Conservation (phyloP, 345 rosid genomes). For the Clarkia xantiana region DNA sequence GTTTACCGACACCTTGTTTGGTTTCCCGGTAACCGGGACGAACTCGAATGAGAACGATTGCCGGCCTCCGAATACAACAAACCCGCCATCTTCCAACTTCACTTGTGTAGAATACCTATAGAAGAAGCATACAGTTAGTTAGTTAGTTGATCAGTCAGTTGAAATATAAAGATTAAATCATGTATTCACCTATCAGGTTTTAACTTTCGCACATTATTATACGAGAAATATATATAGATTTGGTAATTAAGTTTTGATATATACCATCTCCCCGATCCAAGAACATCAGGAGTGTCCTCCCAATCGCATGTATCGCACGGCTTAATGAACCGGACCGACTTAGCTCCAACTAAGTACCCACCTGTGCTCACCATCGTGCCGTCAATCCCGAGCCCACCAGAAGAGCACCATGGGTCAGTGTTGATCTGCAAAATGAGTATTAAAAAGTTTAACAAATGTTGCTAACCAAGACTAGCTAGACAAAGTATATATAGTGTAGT, state of each 20-base stretch:
- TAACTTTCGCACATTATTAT: background rate
- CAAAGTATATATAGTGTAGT: background rate
- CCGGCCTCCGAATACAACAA: conserved; percentile 76
- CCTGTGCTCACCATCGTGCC: conserved; percentile 72
- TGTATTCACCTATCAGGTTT: background rate
- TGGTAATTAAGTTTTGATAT: background rate
- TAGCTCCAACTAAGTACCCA: conserved; percentile 52
- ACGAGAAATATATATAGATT: background rate
- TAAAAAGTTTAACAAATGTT: background rate
- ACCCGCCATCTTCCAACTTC: conserved; percentile 49
- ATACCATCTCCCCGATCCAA: conserved; percentile 68
- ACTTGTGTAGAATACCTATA: conserved; percentile 64
- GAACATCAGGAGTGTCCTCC: conserved; percentile 51
- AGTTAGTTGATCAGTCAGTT: no score
- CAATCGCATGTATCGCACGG: conserved; percentile 32
- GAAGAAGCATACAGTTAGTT: no score
- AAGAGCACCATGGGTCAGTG: conserved; percentile 95
- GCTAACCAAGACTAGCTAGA: background rate
- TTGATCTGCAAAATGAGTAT: conserved; percentile 20
- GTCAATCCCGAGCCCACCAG: conserved; percentile 57
- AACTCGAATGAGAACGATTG: conserved; percentile 56
- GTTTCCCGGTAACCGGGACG: conserved; percentile 45
- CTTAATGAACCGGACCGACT: conserved; percentile 41
- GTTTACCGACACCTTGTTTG: conserved; percentile 8
- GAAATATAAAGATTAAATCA: background rate